These are phyloP conservation scores for Cytospora leucostoma DNA, from an alignment of 2,329 filamentous ascomycete species.

Conservation along the genomic window DNA sequence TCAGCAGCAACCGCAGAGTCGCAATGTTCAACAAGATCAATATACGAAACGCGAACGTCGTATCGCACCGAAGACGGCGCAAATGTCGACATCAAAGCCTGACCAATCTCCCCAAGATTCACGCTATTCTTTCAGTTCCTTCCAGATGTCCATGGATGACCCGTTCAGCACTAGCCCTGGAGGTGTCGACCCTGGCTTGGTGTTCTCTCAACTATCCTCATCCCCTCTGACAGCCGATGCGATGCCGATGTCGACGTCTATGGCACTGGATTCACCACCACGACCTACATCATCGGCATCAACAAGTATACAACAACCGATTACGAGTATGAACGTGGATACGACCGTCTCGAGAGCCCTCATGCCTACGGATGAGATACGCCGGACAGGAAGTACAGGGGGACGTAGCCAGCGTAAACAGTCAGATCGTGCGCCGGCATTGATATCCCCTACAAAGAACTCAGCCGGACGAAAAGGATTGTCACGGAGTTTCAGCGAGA, in stretches of 20 bases:
- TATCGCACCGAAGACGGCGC: conserved; percentile 53
- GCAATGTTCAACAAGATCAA: conserved; percentile 32
- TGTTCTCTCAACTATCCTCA: conserved; percentile 53
- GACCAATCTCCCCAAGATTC: conserved; percentile 30
- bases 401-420: conserved; percentile 46
- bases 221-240: conserved; percentile 44
- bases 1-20: conserved; percentile 28
- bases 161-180: conserved; percentile 51
- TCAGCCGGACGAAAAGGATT: conserved; percentile 50
- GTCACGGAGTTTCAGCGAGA: conserved; percentile 58
- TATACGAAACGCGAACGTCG: conserved; percentile 46
- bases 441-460: conserved; percentile 53
- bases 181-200: conserved; percentile 61
- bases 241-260: conserved; percentile 11
- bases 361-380: conserved; percentile 40
- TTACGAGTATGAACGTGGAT: conserved; percentile 30
- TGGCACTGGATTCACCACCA: conserved; percentile 21
- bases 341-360: conserved; percentile 35
- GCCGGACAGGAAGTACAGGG: conserved; percentile 49
- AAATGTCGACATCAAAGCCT: conserved; percentile 36
- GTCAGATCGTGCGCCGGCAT: conserved; percentile 43
- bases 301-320: conserved; percentile 4
- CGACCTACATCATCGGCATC: conserved; percentile 29
- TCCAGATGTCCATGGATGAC: conserved; percentile 49
- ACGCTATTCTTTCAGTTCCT: conserved; percentile 43